Percentiles rank a stretch among this genome's conserved stretches.
Evolutionary conservation across 2,329 filamentous ascomycete species (phyloP).

Genomic region (Pseudogymnoascus sp.): DNA sequence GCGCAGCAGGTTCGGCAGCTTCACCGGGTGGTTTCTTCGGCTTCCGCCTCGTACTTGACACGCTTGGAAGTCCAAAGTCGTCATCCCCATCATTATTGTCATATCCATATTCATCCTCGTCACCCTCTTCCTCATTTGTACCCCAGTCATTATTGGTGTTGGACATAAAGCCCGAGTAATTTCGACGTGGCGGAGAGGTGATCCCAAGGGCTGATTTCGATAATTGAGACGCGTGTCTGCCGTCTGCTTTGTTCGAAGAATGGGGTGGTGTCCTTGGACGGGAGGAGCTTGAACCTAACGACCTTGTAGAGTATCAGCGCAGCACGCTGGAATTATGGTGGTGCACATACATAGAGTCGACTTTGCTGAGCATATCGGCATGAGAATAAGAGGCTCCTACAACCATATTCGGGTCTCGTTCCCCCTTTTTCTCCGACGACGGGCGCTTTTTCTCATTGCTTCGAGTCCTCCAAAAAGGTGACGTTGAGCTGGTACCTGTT

Average conservation of each 20-base stretch:
- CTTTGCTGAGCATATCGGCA: constrained; percentile 76
- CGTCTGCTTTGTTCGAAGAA: constrained; percentile 44
- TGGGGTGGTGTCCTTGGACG: constrained; percentile 70
- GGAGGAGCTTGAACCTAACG: constrained; percentile 49
- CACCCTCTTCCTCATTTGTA: constrained; percentile 57
- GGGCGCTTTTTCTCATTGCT: constrained; percentile 48
- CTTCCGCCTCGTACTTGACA: constrained; percentile 82
- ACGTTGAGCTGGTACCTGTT: constrained; percentile 54
- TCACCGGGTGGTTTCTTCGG: constrained; percentile 33
- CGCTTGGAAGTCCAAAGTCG: constrained; percentile 88
- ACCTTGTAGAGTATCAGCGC: constrained; percentile 36
- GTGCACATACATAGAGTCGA: constrained; percentile 59
- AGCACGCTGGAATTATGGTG: constrained; percentile 23
- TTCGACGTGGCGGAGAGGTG: constrained; percentile 58
- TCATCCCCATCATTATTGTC: constrained; percentile 74
- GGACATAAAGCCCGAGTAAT: constrained; percentile 73
- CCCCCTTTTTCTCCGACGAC: constrained; percentile 41
- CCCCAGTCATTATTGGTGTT: constrained; percentile 79
- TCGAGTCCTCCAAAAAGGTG: constrained; percentile 75
- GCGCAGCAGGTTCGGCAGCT: constrained; percentile 15
- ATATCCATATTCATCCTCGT: constrained; percentile 67
- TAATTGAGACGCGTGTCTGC: constrained; percentile 48
- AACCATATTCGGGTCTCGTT: constrained; percentile 61
- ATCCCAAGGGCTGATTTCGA: constrained; percentile 42
- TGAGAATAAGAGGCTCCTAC: constrained; percentile 95